phyloP scores from a whole-genome alignment of 805 yeast species.

The Torulaspora franciscae region DNA sequence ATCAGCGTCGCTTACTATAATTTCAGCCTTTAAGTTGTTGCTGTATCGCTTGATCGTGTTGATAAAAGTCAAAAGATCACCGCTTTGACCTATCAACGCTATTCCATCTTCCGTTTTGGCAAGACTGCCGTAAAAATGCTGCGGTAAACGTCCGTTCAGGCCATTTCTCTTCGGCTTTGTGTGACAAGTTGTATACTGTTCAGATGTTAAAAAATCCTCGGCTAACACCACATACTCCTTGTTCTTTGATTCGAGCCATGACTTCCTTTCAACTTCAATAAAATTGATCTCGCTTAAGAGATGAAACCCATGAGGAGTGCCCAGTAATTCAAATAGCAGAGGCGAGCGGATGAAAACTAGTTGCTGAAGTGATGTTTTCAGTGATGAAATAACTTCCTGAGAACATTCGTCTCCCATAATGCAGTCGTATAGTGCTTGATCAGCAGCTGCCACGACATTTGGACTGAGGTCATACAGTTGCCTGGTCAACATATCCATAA shows the following conservation, averaged over 20 bases:
- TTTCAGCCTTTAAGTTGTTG: conserved; percentile 14
- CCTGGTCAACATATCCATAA: conserved; percentile 45
- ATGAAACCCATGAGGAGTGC: conserved; percentile 64
- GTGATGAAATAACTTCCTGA: conserved; percentile 20
- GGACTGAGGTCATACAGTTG: conserved; percentile 65
- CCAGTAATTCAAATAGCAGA: conserved; percentile 57
- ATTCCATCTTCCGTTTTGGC: conserved; percentile 80
- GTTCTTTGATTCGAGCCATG: conserved; percentile 54
- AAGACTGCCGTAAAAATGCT: conserved; percentile 75
- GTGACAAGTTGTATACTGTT: conserved; percentile 10
- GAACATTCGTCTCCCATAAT: conserved; percentile 39
- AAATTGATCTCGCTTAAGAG: conserved; percentile 56
- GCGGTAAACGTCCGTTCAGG: conserved; percentile 38
- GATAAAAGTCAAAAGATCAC: conserved; percentile 41
- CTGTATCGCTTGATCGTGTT: conserved; percentile 36
- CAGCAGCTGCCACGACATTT: conserved; percentile 52
- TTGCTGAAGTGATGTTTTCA: conserved; percentile 37
- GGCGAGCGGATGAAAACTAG: conserved; percentile 50
- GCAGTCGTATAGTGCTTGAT: conserved; percentile 51
- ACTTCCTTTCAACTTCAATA: conserved; percentile 58
- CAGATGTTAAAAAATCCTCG: conserved; percentile 39
- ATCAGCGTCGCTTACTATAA: conserved; percentile 30
- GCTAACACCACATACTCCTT: conserved; percentile 45
- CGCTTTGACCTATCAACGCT: conserved; percentile 49
- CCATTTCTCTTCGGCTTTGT: conserved; percentile 14